Percentiles rank a stretch among this genome's conserved stretches.
These are phyloP conservation scores for Conringia planisiliqua DNA, from an alignment of 345 rosid genomes.

Conservation along the genomic window DNA sequence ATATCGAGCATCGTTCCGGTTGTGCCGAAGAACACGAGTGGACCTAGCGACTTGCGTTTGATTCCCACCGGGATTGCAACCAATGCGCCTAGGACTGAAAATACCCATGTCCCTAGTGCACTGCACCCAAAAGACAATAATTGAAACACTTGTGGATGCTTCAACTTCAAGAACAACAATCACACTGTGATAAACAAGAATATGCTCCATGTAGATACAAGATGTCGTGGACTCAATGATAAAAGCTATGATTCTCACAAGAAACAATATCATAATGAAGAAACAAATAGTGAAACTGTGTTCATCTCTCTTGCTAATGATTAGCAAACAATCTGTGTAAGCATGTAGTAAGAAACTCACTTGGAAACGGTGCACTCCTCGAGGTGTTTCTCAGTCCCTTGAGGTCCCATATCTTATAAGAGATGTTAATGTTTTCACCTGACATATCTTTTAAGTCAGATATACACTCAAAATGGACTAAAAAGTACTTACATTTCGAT, in stretches of 20 bases:
- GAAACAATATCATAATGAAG: neutral
- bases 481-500: neutral
- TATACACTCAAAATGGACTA: neutral
- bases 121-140: constrained; percentile 30
- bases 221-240: neutral
- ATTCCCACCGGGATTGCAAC: constrained; percentile 92
- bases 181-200: neutral
- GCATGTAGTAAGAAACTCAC: constrained; percentile 37
- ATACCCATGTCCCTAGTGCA: constrained; percentile 95
- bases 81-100: constrained; percentile 82
- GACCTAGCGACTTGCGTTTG: constrained; percentile 78
- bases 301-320: neutral
- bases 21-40: constrained; percentile 93
- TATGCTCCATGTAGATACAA: neutral
- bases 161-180: neutral
- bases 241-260: neutral
- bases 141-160: neutral
- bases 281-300: neutral
- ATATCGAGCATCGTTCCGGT: constrained; percentile 97
- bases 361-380: constrained; percentile 78
- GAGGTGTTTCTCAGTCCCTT: constrained; percentile 57
- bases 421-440: neutral
- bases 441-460: neutral
- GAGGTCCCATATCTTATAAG: constrained; percentile 44
- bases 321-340: neutral